Conservation (phyloP, 345 rosid species). For the Gossypium herbaceum region DNA sequence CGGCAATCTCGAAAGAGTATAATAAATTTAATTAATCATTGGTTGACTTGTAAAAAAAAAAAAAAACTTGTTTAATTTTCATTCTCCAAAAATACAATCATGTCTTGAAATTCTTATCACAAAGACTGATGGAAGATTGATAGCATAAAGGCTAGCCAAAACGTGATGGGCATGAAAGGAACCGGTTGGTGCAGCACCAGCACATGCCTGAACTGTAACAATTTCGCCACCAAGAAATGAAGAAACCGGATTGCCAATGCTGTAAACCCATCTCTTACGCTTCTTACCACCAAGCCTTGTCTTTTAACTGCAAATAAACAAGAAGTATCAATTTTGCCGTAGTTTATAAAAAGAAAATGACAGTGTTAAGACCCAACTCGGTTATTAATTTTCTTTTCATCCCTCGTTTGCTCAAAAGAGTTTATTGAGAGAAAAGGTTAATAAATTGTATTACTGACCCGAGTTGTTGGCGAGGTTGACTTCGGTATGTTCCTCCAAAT, state of each 20-base stretch:
- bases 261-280: constrained; percentile 1
- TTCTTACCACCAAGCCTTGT: background rate
- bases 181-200: background rate
- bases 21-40: background rate
- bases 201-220: constrained; percentile 14
- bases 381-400: too few species aligned
- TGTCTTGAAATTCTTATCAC: background rate
- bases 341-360: too few species aligned
- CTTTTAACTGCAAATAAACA: background rate
- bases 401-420: too few species aligned
- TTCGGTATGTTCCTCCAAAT: background rate
- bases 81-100: background rate
- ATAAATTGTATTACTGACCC: background rate
- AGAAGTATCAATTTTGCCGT: background rate
- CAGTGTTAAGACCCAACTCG: too few species aligned
- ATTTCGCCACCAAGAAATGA: constrained; percentile 20
- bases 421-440: too few species aligned
- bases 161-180: background rate
- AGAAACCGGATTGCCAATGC: constrained; percentile 17
- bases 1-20: background rate
- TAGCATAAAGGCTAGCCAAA: background rate
- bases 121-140: background rate
- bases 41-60: background rate
- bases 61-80: background rate
- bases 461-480: background rate